Evolutionary conservation across 176 grass and related monocot species (phyloP).

Genomic region (Oryza glumipatula): DNA sequence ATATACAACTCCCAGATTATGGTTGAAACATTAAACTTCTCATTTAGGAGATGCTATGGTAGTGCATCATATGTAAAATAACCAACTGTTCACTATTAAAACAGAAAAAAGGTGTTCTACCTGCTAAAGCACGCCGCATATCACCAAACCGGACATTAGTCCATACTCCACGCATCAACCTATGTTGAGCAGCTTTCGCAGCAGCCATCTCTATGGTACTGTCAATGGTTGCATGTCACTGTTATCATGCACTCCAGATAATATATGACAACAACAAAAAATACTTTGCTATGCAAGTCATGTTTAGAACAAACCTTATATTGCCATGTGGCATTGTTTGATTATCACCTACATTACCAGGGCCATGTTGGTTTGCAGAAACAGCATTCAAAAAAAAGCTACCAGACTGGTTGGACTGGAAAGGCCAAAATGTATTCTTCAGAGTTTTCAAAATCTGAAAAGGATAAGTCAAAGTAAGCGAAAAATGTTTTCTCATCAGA

Average conservation of each 20-base stretch:
- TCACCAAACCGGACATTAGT: conserved; percentile 86
- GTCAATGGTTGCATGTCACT: conserved; percentile 25
- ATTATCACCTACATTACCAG: conserved; percentile 48
- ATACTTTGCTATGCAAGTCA: neutral
- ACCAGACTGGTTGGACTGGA: conserved; percentile 64
- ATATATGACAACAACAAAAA: neutral
- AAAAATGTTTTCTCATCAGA: neutral
- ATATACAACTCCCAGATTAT: neutral
- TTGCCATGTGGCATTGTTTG: conserved; percentile 46
- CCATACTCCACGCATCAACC: conserved; percentile 84
- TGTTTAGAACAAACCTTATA: conserved; percentile 57
- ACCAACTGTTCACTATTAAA: neutral
- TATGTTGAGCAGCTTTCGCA: conserved; percentile 88
- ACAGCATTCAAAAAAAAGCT: conserved; percentile 86
- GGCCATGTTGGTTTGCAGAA: conserved; percentile 58
- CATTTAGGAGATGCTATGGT: neutral
- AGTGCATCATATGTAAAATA: neutral
- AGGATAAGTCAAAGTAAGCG: conserved; percentile 17
- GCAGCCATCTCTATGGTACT: conserved; percentile 89
- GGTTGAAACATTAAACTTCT: neutral
- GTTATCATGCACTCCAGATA: conserved; percentile 1
- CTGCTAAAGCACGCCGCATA: conserved; percentile 89
- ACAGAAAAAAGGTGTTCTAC: conserved; percentile 29
- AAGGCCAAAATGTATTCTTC: conserved; percentile 88
- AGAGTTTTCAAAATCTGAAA: conserved; percentile 80